Evolutionary conservation across 1,139 yeast species (phyloP), one percentile per base, ranked within the genome.

Genomic region (Lodderomyces beijingensis): DNA sequence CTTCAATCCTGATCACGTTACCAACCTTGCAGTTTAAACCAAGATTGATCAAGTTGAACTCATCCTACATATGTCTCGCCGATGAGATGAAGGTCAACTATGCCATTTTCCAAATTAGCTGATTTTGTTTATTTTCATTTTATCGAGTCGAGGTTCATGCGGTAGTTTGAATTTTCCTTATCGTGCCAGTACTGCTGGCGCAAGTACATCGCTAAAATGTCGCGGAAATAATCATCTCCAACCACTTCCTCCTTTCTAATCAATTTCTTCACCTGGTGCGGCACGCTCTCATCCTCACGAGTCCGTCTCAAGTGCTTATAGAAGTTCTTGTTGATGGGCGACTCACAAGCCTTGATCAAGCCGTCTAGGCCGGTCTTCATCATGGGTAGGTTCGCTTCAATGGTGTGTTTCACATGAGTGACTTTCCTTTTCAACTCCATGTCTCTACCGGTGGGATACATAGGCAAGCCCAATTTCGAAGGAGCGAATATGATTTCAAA

Each of bases 51-150:
- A 31, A 28, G 17, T 14, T 33, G 8, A 37, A 37, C 27, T 30
- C 35, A 20, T 32, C 37, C 9, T 44, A 39, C 29, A 73, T 67
- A 1, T 71, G 74, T 42, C 38, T 73, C 17, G 43, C 73, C 16
- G 74, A 70, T 34, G 39, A 50, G 2, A 56, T 61, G 25, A 53
- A 56, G 32, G 62, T 62, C 35, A 57, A 58, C 28, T 74, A 70
- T 46, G 38, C 55, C 7, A 54, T 70, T 3, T 53, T 70, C 29
- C 45, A 42, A 28, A 24, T 31, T 23, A 24, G 13, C 40, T 54
- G 44, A 55, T 6, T 5, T 12, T 25, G 27, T n/a, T 6, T 12
- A 9, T 25, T 6, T 5, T 12, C 15, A 12, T 25, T 11, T 10
- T 25, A 25, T 25, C 27, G 6, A 6, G 4, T 19, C 12, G n/a